Percentiles rank a stretch among this genome's conserved stretches.
These are phyloP conservation scores for Galeopsis tetrahit DNA, from an alignment of 257 asterid genomes.

Conservation along the genomic window DNA sequence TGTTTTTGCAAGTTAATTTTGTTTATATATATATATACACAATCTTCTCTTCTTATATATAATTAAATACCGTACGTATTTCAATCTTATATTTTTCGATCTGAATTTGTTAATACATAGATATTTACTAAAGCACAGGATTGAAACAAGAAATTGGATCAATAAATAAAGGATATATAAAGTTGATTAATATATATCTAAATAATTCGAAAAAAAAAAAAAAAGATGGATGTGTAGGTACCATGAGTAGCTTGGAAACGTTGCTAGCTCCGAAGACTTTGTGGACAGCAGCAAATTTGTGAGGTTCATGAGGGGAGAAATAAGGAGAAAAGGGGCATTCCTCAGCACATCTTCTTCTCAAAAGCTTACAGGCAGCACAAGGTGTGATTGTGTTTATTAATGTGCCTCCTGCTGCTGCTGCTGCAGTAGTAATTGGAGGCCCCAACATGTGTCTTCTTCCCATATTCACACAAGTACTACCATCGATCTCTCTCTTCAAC, in stretches of 20 bases:
- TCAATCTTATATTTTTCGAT: too few relatives aligned
- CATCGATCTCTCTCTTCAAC: slow-evolving; percentile 63
- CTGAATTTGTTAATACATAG: too few relatives aligned
- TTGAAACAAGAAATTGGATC: too few relatives aligned
- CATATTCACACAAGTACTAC: slow-evolving; percentile 40
- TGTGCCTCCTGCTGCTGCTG: too few relatives aligned
- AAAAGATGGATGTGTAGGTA: slow-evolving; percentile 5
- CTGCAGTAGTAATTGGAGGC: slow-evolving; percentile 45
- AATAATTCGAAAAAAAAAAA: too few relatives aligned
- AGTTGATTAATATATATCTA: too few relatives aligned
- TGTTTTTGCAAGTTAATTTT: too few relatives aligned
- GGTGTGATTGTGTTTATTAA: slow-evolving; percentile 75
- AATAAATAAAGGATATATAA: too few relatives aligned
- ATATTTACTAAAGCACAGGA: too few relatives aligned
- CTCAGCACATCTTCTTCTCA: slow-evolving; percentile 87
- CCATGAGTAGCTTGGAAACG: slow-evolving; percentile 95
- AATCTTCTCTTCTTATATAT: too few relatives aligned
- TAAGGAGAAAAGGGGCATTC: slow-evolving; percentile 94
- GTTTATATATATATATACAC: too few relatives aligned
- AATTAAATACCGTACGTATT: too few relatives aligned
- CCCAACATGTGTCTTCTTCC: slow-evolving; percentile 72
- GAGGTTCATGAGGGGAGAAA: slow-evolving; percentile 90
- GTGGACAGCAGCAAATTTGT: slow-evolving; percentile 93
- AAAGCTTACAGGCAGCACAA: slow-evolving; percentile 92
- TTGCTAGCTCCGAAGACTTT: slow-evolving; percentile 95